A percentile compares a stretch with the other conserved stretches of the same genome.
Conservation (phyloP, 2,329 filamentous ascomycete genomes). For the Colletotrichum sidae region DNA sequence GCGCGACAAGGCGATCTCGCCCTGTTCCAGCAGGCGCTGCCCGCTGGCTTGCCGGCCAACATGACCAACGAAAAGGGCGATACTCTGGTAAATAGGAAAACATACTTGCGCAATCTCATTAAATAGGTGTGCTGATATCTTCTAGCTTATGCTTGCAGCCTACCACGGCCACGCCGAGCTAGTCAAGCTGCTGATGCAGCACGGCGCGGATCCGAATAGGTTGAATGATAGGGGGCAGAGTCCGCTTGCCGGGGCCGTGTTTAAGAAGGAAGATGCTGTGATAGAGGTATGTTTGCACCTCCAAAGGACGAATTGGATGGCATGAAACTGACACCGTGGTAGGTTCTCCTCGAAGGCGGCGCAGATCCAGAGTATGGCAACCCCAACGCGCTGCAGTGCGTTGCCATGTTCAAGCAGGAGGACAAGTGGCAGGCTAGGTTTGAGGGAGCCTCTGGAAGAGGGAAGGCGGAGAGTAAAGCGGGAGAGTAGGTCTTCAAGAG, state of each 20-base stretch:
- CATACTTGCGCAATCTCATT: too few species aligned
- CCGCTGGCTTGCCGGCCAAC: conserved; percentile 74
- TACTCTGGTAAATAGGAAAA: conserved; percentile 63
- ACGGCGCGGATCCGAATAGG: conserved; percentile 75
- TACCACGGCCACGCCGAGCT: conserved; percentile 75
- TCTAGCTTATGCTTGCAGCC: conserved; percentile 76
- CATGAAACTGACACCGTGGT: not conserved
- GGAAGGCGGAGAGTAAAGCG: conserved; percentile 48
- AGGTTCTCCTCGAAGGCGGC: conserved; percentile 62
- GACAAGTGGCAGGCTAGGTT: conserved; percentile 63
- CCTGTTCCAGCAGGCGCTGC: conserved; percentile 72
- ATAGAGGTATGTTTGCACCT: conserved; percentile 59
- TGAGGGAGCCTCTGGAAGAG: conserved; percentile 59
- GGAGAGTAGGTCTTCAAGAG: too few species aligned
- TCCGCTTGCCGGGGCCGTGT: conserved; percentile 77
- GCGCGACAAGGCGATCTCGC: conserved; percentile 70
- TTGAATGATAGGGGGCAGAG: conserved; percentile 77
- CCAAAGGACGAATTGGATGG: not conserved
- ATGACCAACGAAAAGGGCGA: conserved; percentile 81
- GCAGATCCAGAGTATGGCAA: conserved; percentile 65
- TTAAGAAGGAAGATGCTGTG: conserved; percentile 76
- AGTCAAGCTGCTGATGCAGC: conserved; percentile 68
- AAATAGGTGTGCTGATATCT: too few species aligned
- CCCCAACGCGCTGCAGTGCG: conserved; percentile 61
- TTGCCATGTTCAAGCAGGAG: conserved; percentile 65